These are phyloP conservation scores for Nothophoma quercina DNA, from an alignment of 2,329 filamentous ascomycete species.

Conservation along the genomic window DNA sequence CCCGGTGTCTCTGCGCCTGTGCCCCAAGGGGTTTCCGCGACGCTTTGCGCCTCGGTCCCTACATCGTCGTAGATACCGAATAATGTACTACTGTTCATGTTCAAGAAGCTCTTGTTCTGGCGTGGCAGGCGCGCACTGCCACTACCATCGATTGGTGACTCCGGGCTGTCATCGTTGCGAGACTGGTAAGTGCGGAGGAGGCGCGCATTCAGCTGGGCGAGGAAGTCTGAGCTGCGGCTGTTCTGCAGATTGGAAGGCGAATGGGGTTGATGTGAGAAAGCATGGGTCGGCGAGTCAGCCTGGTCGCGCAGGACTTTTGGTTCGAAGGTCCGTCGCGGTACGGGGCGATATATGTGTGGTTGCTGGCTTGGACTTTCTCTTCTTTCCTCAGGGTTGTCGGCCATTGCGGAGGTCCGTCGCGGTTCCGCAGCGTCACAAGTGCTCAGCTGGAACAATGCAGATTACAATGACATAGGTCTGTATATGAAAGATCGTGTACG, in stretches of 20 bases:
- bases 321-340: conserved; percentile 48
- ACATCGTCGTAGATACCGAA: conserved; percentile 80
- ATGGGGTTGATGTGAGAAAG: conserved; percentile 21
- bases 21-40: conserved; percentile 76
- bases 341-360: conserved; percentile 49
- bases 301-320: conserved; percentile 25
- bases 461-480: conserved; percentile 13
- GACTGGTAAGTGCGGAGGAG: conserved; percentile 41
- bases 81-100: conserved; percentile 87
- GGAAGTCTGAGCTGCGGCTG: conserved; percentile 40
- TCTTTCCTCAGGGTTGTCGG: conserved; percentile 27
- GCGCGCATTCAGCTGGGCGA: conserved; percentile 48
- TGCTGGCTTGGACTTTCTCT: conserved; percentile 1
- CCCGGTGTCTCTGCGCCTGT: conserved; percentile 76
- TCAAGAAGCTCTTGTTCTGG: conserved; percentile 79
- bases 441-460: not conserved
- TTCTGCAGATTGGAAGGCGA: conserved; percentile 29
- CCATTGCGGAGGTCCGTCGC: conserved; percentile 27
- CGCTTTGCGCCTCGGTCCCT: conserved; percentile 53
- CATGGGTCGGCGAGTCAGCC: conserved; percentile 37
- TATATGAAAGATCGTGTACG: not conserved
- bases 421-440: conserved; percentile 3
- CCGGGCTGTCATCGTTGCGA: conserved; percentile 31
- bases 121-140: conserved; percentile 44
- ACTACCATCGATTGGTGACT: conserved; percentile 16